Conservation (phyloP, 2,329 filamentous ascomycete genomes). For the Pseudocercospora musae region DNA sequence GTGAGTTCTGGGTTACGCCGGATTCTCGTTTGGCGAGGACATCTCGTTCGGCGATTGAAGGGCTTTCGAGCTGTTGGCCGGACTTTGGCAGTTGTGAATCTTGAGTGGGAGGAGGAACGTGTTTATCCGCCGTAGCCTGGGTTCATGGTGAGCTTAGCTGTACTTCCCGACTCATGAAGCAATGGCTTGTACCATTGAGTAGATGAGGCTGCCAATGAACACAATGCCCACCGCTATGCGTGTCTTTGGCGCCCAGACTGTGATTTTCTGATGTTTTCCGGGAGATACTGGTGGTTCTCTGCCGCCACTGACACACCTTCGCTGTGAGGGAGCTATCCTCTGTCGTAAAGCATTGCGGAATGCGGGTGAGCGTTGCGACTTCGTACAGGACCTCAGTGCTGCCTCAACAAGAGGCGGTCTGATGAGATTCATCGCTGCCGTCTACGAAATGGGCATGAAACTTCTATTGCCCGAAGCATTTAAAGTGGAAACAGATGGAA, state of each 20-base stretch:
- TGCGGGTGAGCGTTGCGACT: constrained; percentile 19
- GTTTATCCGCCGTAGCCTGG: constrained; percentile 39
- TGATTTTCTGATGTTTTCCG: constrained; percentile 36
- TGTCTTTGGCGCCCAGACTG: constrained; percentile 41
- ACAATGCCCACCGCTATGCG: constrained; percentile 48
- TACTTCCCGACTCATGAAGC: background rate
- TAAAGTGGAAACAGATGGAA: background rate
- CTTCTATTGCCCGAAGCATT: background rate
- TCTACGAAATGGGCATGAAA: background rate
- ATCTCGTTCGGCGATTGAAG: constrained; percentile 82
- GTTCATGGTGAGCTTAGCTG: background rate
- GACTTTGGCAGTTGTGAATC: constrained; percentile 6
- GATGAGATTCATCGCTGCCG: constrained; percentile 19
- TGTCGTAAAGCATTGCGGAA: constrained; percentile 21
- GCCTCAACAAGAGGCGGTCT: constrained; percentile 25
- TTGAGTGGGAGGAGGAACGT: constrained; percentile 5
- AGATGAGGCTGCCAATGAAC: constrained; percentile 53
- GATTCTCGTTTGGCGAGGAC: constrained; percentile 74
- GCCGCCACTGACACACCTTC: constrained; percentile 28
- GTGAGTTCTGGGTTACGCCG: constrained; percentile 71
- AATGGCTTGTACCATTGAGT: constrained; percentile 53
- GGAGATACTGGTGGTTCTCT: constrained; percentile 22
- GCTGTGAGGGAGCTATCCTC: constrained; percentile 15
- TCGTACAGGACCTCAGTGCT: constrained; percentile 22
- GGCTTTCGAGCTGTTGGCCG: constrained; percentile 51